Conservation (phyloP, 192 early-diverging fungal species). For the Kappamyces sp. region DNA sequence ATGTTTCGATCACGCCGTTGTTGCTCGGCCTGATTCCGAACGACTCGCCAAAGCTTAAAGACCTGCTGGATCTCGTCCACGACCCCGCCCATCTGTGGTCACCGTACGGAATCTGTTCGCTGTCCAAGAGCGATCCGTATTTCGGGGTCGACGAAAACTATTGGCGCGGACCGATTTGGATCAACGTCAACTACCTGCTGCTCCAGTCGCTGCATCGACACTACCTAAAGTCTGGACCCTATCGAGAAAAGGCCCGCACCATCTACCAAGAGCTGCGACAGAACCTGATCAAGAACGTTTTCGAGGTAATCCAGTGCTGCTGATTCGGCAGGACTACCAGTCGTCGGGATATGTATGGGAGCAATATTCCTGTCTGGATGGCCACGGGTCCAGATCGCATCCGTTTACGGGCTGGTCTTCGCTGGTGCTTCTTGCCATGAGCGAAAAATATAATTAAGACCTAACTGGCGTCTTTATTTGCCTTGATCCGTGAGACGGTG, state of each 20-base stretch:
- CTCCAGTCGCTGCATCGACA: constrained; percentile 62
- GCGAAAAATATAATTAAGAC: constrained; percentile 55
- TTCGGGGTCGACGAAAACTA: constrained; percentile 86
- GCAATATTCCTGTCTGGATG: constrained; percentile 75
- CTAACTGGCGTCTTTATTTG: too few relatives aligned
- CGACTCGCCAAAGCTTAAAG: constrained; percentile 62
- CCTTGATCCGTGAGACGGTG: neutral
- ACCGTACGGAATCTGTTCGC: constrained; percentile 37
- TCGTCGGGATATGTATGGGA: constrained; percentile 85
- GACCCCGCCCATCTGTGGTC: constrained; percentile 81
- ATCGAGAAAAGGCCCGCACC: constrained; percentile 57
- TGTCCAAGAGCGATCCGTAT: constrained; percentile 37
- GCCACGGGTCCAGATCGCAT: constrained; percentile 74
- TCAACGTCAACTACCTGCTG: constrained; percentile 84
- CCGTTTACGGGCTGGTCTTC: constrained; percentile 96
- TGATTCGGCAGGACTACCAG: constrained; percentile 53
- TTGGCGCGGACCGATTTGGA: constrained; percentile 92
- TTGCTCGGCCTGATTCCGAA: constrained; percentile 65
- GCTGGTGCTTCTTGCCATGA: constrained; percentile 77
- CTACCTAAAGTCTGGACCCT: constrained; percentile 59
- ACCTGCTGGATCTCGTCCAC: constrained; percentile 70
- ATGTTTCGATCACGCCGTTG: constrained; percentile 79
- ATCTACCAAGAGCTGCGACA: constrained; percentile 70
- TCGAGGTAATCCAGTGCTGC: constrained; percentile 40
- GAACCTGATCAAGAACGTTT: constrained; percentile 73